A percentile compares a stretch with the other conserved stretches of the same genome.
Conservation (phyloP, 768 basidiomycete genomes). For the Rhizopogon vinicolor region DNA sequence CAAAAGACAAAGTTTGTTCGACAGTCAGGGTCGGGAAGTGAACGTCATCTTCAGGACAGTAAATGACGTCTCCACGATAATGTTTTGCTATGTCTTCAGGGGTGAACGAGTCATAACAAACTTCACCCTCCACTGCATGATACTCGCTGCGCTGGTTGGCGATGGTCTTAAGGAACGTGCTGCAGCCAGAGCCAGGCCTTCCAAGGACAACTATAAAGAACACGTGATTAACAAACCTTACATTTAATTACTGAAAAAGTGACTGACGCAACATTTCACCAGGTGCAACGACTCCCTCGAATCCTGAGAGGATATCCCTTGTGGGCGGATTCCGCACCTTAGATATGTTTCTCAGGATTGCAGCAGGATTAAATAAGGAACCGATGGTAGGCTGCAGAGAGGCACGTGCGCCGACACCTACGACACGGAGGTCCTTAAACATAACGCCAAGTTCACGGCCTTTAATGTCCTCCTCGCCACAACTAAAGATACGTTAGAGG, state of each 20-base stretch:
- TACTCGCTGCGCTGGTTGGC: constrained; percentile 72
- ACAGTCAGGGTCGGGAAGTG: constrained; percentile 83
- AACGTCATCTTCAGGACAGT: constrained; percentile 57
- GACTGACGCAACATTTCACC: constrained; percentile 69
- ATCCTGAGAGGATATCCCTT: constrained; percentile 48
- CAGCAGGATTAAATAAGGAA: constrained; percentile 51
- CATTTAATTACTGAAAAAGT: neutral
- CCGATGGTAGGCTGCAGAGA: constrained; percentile 56
- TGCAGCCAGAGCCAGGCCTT: constrained; percentile 81
- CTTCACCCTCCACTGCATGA: constrained; percentile 58
- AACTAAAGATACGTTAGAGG: constrained; percentile 26
- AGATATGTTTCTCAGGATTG: constrained; percentile 39
- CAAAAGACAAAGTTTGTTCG: constrained; percentile 69
- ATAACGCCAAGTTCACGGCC: constrained; percentile 56
- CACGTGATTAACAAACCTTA: neutral
- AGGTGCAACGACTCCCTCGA: constrained; percentile 52
- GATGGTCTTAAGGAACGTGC: constrained; percentile 81
- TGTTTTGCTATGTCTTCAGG: constrained; percentile 70
- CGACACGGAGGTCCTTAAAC: constrained; percentile 55
- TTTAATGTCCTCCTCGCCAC: constrained; percentile 43
- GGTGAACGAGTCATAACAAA: constrained; percentile 79
- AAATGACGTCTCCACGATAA: constrained; percentile 78
- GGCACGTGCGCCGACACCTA: constrained; percentile 53
- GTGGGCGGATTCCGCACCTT: constrained; percentile 55
- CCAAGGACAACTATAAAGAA: constrained; percentile 53